Percentiles rank a stretch among this genome's conserved stretches.
Conservation (phyloP, 2,329 filamentous ascomycete genomes). For the Beauveria caledonica region DNA sequence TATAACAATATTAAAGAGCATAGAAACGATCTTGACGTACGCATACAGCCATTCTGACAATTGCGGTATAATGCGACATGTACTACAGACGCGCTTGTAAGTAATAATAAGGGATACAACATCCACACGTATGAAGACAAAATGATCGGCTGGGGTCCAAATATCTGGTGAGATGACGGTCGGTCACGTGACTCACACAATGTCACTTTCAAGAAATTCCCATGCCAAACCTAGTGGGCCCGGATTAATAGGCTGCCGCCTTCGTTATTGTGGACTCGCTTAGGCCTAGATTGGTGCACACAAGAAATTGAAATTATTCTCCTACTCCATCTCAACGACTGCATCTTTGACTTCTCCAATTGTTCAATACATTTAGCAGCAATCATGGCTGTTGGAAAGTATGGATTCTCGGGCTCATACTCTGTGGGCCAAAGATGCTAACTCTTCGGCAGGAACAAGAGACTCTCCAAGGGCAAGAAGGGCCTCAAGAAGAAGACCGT, state of each 20-base stretch:
- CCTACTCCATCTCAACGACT: slow-evolving; percentile 30
- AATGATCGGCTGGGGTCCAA: not conserved
- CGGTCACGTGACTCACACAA: slow-evolving; percentile 16
- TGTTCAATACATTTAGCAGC: slow-evolving; percentile 38
- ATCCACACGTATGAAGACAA: not conserved
- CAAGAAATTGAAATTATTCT: slow-evolving; percentile 33
- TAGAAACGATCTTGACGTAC: no score
- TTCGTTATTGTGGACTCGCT: slow-evolving; percentile 24
- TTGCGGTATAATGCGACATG: no score
- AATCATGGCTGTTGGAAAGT: slow-evolving; percentile 56
- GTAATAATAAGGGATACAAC: no score
- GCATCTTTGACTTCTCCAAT: slow-evolving; percentile 35
- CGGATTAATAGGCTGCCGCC: slow-evolving; percentile 23
- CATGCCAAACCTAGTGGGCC: slow-evolving; percentile 13
- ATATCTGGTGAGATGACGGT: not conserved
- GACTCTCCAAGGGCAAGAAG: slow-evolving; percentile 99
- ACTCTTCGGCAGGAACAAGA: slow-evolving; percentile 74
- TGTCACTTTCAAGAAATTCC: not conserved
- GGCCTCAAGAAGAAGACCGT: slow-evolving; percentile 99
- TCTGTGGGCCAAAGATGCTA: slow-evolving; percentile 15
- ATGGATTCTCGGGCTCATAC: slow-evolving; percentile 22
- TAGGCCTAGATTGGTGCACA: slow-evolving; percentile 32
- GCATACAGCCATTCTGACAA: no score
- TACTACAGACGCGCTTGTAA: no score
- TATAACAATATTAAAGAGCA: no score